These are phyloP conservation scores for Aegilops sharonensis DNA, from an alignment of 176 grass and related monocot genomes.

Conservation along the genomic window DNA sequence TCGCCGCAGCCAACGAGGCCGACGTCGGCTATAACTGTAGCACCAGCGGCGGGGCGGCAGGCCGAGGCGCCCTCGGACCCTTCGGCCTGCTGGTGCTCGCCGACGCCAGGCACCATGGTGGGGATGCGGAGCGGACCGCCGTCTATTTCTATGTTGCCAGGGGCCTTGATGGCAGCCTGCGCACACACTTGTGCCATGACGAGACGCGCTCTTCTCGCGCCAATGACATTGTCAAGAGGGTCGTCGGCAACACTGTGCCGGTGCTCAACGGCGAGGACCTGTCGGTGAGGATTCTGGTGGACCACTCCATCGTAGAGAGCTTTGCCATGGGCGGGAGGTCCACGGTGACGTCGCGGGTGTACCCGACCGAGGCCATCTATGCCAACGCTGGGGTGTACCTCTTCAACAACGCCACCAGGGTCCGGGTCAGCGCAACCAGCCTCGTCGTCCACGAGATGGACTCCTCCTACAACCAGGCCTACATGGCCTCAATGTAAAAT, in stretches of 20 bases:
- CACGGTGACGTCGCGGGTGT: slow-evolving; percentile 75
- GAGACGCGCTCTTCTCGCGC: slow-evolving; percentile 49
- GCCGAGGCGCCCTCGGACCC: slow-evolving; percentile 54
- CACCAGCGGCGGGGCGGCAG: slow-evolving; percentile 60
- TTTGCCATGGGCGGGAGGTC: slow-evolving; percentile 72
- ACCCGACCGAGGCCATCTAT: slow-evolving; percentile 85
- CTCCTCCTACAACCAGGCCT: slow-evolving; percentile 49
- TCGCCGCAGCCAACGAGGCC: background rate
- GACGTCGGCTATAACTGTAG: background rate
- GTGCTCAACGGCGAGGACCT: slow-evolving; percentile 66
- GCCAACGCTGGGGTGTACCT: slow-evolving; percentile 62
- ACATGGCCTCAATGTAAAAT: slow-evolving; percentile 3
- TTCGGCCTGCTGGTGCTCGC: slow-evolving; percentile 29
- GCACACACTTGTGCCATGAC: slow-evolving; percentile 58
- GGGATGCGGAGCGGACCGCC: slow-evolving; percentile 55
- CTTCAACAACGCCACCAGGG: slow-evolving; percentile 88
- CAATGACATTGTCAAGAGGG: slow-evolving; percentile 74
- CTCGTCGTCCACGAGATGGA: background rate
- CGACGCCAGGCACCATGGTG: slow-evolving; percentile 15
- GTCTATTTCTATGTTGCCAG: slow-evolving; percentile 84
- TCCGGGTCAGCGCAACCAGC: slow-evolving; percentile 18
- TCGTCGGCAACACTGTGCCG: slow-evolving; percentile 69
- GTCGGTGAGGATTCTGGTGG: slow-evolving; percentile 67
- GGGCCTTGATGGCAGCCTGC: slow-evolving; percentile 33
- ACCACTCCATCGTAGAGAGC: slow-evolving; percentile 93